A percentile compares a stretch with the other conserved stretches of the same genome.
These are phyloP conservation scores for Coprinopsis sp. DNA, from an alignment of 768 basidiomycete genomes.

Conservation along the genomic window DNA sequence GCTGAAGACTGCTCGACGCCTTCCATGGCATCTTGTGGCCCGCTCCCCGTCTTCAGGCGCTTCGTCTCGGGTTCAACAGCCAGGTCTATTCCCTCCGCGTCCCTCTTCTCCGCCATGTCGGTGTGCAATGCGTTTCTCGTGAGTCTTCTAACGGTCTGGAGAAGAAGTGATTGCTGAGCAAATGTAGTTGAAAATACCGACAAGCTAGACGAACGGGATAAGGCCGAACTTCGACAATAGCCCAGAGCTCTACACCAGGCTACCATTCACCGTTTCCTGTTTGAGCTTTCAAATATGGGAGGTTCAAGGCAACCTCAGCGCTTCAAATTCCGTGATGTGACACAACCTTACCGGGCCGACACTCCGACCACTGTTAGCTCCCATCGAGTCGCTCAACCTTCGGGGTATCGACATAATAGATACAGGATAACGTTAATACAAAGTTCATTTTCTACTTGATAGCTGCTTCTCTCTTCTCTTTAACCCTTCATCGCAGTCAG, in stretches of 20 bases:
- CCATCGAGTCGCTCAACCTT: no score
- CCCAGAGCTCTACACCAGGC: neutral
- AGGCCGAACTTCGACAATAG: neutral
- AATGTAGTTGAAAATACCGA: neutral
- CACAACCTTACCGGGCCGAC: no score
- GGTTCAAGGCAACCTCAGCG: no score
- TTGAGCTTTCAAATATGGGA: neutral
- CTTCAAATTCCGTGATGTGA: no score
- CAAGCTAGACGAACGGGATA: constrained; percentile 1
- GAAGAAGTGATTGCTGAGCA: neutral
- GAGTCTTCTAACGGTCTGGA: no score
- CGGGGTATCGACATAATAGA: no score
- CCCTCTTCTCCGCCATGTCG: constrained; percentile 5
- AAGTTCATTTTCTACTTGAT: no score
- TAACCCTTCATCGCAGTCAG: no score
- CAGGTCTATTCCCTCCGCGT: constrained; percentile 31
- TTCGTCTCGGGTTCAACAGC: neutral
- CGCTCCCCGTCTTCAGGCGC: neutral
- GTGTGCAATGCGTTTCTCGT: no score
- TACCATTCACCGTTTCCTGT: neutral
- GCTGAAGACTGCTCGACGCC: constrained; percentile 2
- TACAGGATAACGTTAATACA: no score
- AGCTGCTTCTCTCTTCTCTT: no score
- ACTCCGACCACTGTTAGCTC: no score
- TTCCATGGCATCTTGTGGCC: neutral